Percentiles rank a stretch among this genome's conserved stretches.
phyloP scores from a whole-genome alignment of 805 yeast species.

The Saccharomycopsis guyanensis region DNA sequence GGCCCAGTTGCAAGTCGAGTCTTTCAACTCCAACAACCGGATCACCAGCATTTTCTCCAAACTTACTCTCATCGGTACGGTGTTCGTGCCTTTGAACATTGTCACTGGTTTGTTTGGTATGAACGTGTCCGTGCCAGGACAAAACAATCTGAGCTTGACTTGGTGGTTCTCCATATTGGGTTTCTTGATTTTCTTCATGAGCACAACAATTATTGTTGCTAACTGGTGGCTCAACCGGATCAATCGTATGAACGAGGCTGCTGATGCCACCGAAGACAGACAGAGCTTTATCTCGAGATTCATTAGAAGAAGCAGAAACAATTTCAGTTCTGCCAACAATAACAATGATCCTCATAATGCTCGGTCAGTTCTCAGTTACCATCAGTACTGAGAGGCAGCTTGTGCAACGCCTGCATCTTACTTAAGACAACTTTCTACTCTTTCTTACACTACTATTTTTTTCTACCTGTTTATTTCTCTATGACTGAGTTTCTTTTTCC shows the following conservation, averaged over 20 bases:
- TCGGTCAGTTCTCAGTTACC: not conserved
- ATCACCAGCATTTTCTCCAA: slow-evolving; percentile 83
- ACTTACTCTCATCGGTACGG: slow-evolving; percentile 84
- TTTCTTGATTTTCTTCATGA: slow-evolving; percentile 36
- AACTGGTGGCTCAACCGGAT: slow-evolving; percentile 33
- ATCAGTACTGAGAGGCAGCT: not conserved
- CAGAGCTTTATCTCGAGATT: not conserved
- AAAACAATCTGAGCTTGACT: slow-evolving; percentile 33
- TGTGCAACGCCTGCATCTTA: too few relatives aligned
- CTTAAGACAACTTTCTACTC: too few relatives aligned
- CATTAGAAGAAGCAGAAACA: not conserved
- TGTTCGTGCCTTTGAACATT: slow-evolving; percentile 82
- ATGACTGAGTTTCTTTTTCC: not conserved
- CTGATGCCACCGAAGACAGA: not conserved
- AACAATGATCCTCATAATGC: not conserved
- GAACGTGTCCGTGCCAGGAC: slow-evolving; percentile 88
- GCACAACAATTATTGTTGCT: slow-evolving; percentile 34
- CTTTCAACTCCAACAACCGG: slow-evolving; percentile 76
- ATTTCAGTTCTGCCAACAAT: not conserved
- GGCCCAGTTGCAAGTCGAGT: slow-evolving; percentile 90
- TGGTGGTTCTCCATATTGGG: slow-evolving; percentile 72
- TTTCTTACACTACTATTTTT: too few relatives aligned
- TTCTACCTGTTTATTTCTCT: not conserved
- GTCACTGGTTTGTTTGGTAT: slow-evolving; percentile 92
- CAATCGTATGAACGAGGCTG: slow-evolving; percentile 20